A percentile compares a stretch with the other conserved stretches of the same genome.
Evolutionary conservation across 2,329 filamentous ascomycete genomes (phyloP).

Genomic region (Geosmithia morbida): DNA sequence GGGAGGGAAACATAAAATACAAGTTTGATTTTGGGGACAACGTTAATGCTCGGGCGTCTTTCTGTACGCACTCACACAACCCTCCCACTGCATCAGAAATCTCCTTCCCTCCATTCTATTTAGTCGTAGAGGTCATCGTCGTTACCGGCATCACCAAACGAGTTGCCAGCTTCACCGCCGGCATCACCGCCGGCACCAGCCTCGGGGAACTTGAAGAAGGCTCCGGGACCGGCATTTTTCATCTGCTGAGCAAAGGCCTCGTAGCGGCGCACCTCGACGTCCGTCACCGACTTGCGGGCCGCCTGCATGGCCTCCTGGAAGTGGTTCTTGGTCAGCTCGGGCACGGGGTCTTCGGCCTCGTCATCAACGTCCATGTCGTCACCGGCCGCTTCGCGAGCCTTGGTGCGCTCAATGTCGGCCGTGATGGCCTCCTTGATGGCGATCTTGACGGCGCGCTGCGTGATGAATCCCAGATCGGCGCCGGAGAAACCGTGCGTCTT

Average conservation of each 20-base stretch:
- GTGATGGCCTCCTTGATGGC: conserved; percentile 96
- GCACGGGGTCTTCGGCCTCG: conserved; percentile 80
- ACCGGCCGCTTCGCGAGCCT: conserved; percentile 75
- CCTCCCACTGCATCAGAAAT: not conserved
- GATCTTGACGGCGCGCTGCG: conserved; percentile 96
- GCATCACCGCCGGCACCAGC: conserved; percentile 53
- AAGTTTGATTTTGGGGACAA: conserved; percentile 9
- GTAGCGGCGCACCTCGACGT: conserved; percentile 95
- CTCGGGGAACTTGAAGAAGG: conserved; percentile 93
- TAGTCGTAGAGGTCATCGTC: conserved; percentile 97
- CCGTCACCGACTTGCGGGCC: conserved; percentile 83
- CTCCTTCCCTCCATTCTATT: conserved; percentile 15
- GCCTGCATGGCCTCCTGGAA: conserved; percentile 98
- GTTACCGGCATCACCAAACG: conserved; percentile 76
- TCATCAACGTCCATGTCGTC: conserved; percentile 60
- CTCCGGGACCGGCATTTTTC: conserved; percentile 93
- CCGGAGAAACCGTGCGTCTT: conserved; percentile 99
- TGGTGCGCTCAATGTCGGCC: conserved; percentile 74
- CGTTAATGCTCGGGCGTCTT: conserved; percentile 30
- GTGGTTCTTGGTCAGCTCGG: conserved; percentile 87
- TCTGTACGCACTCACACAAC: not conserved
- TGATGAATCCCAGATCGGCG: conserved; percentile 98
- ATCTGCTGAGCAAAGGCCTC: conserved; percentile 98
- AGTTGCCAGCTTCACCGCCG: conserved; percentile 40
- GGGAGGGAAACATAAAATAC: too few species aligned